Conservation (phyloP, 768 basidiomycete genomes). For the Wakefieldia striispora region DNA sequence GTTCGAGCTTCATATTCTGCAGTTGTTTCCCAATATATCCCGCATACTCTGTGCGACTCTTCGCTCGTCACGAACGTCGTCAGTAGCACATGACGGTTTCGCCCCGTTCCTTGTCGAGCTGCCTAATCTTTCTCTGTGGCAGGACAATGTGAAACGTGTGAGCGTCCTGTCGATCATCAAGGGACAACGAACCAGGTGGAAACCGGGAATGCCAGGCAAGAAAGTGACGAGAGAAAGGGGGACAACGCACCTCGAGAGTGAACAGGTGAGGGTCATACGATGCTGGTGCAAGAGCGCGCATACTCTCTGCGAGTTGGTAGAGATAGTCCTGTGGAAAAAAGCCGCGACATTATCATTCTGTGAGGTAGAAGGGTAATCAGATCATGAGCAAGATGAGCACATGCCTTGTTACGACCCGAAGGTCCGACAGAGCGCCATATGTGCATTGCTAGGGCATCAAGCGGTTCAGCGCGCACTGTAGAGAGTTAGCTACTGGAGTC, state of each 20-base stretch:
- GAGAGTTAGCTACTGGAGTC: not conserved
- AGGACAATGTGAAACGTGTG: not conserved
- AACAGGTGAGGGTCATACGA: conserved; percentile 73
- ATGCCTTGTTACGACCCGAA: conserved; percentile 83
- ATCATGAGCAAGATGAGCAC: no score
- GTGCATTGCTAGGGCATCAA: conserved; percentile 56
- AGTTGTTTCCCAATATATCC: not conserved
- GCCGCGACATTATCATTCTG: no score
- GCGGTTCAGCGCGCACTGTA: conserved; percentile 75
- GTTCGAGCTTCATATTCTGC: not conserved
- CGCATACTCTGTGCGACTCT: no score
- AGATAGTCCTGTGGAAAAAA: conserved; percentile 80
- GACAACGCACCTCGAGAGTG: conserved; percentile 61
- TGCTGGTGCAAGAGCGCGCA: conserved; percentile 69
- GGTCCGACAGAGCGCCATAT: conserved; percentile 78
- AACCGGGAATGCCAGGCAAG: not conserved
- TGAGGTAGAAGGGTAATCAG: not conserved
- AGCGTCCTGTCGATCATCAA: not conserved
- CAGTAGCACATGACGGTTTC: not conserved
- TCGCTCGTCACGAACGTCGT: not conserved
- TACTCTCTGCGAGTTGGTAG: conserved; percentile 66
- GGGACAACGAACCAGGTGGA: no score
- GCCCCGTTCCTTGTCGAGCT: not conserved
- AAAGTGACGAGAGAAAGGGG: not conserved
- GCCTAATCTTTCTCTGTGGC: not conserved